These are phyloP conservation scores for Volvox carteri DNA, from an alignment of 163 green algal genomes.

Conservation along the genomic window DNA sequence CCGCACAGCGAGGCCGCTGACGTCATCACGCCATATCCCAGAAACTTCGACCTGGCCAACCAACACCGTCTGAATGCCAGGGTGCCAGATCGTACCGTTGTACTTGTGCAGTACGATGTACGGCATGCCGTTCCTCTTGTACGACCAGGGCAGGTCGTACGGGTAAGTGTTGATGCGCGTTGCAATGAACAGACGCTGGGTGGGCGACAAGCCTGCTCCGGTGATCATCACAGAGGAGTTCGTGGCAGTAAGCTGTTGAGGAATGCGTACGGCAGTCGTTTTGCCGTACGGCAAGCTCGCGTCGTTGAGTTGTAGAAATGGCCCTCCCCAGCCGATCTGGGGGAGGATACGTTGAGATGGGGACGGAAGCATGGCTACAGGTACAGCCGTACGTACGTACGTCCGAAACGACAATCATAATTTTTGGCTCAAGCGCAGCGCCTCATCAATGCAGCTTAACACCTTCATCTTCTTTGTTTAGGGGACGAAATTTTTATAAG, in stretches of 20 bases:
- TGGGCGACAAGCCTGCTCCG: not conserved
- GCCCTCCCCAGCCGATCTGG: conserved; percentile 13
- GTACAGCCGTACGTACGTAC: not conserved
- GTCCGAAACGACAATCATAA: not conserved
- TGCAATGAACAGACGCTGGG: not conserved
- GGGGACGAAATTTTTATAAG: not conserved
- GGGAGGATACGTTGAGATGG: not conserved
- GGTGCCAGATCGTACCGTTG: not conserved
- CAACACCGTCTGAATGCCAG: not conserved
- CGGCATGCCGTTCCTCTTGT: not conserved
- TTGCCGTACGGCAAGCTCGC: not conserved
- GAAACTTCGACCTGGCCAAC: not conserved
- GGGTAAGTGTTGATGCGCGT: not conserved
- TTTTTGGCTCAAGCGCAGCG: no score
- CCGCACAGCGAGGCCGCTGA: not conserved
- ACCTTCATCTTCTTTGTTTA: not conserved
- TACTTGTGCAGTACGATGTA: not conserved
- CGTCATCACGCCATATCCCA: not conserved
- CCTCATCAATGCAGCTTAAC: no score
- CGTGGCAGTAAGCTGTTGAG: not conserved
- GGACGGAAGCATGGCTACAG: not conserved
- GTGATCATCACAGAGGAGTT: not conserved
- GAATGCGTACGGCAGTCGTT: not conserved
- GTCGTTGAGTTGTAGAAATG: not conserved
- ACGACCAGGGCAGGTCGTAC: not conserved